Evolutionary conservation across 2,329 filamentous ascomycete species (phyloP).

Genomic region (Paracorniculantispora psalliotae): DNA sequence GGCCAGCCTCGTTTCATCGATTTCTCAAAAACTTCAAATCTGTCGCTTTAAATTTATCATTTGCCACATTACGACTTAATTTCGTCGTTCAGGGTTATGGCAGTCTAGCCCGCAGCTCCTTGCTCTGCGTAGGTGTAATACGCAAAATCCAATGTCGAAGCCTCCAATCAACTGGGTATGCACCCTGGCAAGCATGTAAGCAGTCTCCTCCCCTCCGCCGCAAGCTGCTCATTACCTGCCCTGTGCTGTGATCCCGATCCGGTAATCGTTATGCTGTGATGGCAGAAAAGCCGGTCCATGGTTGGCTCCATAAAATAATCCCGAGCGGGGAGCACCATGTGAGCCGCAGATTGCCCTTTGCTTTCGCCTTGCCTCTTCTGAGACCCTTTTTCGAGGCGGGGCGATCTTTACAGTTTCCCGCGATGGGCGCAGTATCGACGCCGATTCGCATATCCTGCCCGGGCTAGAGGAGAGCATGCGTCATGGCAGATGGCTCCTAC

Average conservation of each 20-base stretch:
- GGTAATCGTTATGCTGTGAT: conserved; percentile 4
- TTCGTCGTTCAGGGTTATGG: background rate
- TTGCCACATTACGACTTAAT: background rate
- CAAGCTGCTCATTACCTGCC: background rate
- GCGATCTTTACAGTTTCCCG: background rate
- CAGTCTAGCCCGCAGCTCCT: background rate
- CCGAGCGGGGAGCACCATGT: background rate
- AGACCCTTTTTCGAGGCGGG: background rate
- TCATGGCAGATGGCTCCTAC: background rate
- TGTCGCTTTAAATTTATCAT: background rate
- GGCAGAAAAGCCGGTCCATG: background rate
- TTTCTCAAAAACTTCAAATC: background rate
- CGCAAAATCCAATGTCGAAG: background rate
- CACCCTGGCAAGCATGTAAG: conserved; percentile 5
- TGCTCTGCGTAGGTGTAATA: background rate
- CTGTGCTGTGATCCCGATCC: background rate
- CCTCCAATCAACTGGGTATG: background rate
- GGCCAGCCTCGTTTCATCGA: background rate
- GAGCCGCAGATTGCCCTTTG: background rate
- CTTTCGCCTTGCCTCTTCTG: background rate
- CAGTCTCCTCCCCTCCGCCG: background rate
- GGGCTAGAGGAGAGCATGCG: background rate
- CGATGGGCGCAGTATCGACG: background rate
- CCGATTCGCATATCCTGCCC: background rate
- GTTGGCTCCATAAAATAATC: conserved; percentile 5